Conservation (phyloP, 176 grass and related monocot genomes). For the Zizania latifolia region DNA sequence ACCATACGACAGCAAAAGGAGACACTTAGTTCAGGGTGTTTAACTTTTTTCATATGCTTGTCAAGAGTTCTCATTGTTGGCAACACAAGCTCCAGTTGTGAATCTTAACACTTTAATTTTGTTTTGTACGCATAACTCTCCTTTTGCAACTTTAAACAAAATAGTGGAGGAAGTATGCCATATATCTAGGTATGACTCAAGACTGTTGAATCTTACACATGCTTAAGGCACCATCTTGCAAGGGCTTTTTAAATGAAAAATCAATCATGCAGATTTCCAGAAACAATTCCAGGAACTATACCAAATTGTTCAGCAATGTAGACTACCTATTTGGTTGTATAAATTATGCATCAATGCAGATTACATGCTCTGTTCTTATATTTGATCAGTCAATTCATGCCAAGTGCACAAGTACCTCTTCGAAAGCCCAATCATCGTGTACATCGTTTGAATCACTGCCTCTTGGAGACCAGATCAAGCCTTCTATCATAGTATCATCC, state of each 20-base stretch:
- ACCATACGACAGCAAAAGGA: neutral
- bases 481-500: conserved; percentile 89
- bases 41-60: neutral
- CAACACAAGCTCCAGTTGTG: neutral
- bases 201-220: neutral
- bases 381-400: conserved; percentile 8
- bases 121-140: neutral
- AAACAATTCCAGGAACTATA: neutral
- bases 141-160: conserved; percentile 9
- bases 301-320: neutral
- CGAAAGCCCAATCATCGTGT: conserved; percentile 67
- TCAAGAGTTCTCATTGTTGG: neutral
- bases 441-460: conserved; percentile 48
- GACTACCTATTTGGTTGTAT: too few species aligned
- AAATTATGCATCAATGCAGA: too few species aligned
- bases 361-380: neutral
- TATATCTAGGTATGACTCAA: neutral
- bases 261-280: neutral
- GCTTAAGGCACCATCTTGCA: neutral
- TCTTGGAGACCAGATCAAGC: conserved; percentile 86
- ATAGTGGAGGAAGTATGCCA: neutral
- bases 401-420: conserved; percentile 62
- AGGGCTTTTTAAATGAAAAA: neutral
- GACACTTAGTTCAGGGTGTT: neutral
- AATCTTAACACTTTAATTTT: neutral